These are phyloP conservation scores for Fusarium musae DNA, from an alignment of 2,329 filamentous ascomycete species.

Conservation along the genomic window DNA sequence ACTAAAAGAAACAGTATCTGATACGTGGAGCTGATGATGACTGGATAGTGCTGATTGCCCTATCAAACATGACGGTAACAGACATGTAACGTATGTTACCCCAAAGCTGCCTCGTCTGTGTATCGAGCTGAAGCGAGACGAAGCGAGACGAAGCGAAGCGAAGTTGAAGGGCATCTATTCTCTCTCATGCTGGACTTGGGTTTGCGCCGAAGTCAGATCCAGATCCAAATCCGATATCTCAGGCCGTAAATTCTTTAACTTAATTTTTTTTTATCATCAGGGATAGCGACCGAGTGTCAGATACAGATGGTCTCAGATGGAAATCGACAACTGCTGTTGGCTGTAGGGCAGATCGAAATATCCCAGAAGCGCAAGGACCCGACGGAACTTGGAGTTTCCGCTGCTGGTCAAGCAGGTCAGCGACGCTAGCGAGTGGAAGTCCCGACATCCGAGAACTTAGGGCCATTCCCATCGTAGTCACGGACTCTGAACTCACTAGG, in stretches of 20 bases:
- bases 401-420: conserved; percentile 30
- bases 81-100: conserved; percentile 15
- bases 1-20: not conserved
- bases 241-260: not conserved
- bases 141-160: not conserved
- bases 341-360: conserved; percentile 14
- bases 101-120: conserved; percentile 22
- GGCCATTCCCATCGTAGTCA: conserved; percentile 4
- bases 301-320: conserved; percentile 9
- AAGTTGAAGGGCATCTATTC: not conserved
- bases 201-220: not conserved
- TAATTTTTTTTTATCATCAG: not conserved
- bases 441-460: conserved; percentile 40
- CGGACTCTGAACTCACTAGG: not conserved
- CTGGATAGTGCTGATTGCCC: not conserved
- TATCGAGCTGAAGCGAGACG: conserved; percentile 6
- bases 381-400: conserved; percentile 40
- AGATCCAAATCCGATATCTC: not conserved
- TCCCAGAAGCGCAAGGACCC: conserved; percentile 20
- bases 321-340: conserved; percentile 32
- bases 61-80: conserved; percentile 7
- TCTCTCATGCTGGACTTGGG: not conserved
- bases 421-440: conserved; percentile 42
- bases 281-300: conserved; percentile 7
- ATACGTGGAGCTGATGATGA: not conserved